phyloP scores from a whole-genome alignment of 352 stramenopile species.

The Blastocystis sp. region DNA sequence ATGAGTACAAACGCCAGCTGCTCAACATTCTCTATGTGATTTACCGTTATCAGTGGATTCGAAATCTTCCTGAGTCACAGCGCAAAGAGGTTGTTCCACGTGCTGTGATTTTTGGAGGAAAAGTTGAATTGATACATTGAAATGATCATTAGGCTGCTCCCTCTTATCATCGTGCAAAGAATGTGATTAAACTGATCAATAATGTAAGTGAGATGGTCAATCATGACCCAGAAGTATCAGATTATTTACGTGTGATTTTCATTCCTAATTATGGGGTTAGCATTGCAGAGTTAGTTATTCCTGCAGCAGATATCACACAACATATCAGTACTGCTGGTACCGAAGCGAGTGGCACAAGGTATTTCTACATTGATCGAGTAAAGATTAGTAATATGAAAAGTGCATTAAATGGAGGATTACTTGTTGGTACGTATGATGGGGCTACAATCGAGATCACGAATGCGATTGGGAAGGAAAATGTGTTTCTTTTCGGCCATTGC shows the following conservation, averaged over 20 bases:
- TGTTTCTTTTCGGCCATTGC: conserved; percentile 63
- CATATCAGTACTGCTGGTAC: conserved; percentile 64
- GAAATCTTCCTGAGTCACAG: conserved; percentile 43
- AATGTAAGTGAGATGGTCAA: conserved; percentile 61
- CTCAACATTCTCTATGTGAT: conserved; percentile 62
- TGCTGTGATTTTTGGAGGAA: conserved; percentile 63
- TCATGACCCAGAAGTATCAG: conserved; percentile 57
- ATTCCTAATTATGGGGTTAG: conserved; percentile 64
- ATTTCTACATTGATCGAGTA: not conserved
- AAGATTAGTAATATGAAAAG: conserved; percentile 53
- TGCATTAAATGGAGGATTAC: conserved; percentile 63
- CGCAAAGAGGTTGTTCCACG: conserved; percentile 56
- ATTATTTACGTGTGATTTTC: conserved; percentile 63
- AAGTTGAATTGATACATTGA: not conserved
- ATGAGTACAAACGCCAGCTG: conserved; percentile 65
- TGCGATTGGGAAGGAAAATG: conserved; percentile 64
- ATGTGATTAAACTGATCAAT: conserved; percentile 65
- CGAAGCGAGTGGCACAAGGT: conserved; percentile 62
- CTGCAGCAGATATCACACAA: conserved; percentile 62
- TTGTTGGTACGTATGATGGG: conserved; percentile 64
- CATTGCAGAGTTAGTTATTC: conserved; percentile 63
- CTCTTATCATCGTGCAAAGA: conserved; percentile 63
- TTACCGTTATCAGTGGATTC: conserved; percentile 63
- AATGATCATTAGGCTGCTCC: conserved; percentile 57
- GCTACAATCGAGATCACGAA: conserved; percentile 64